A percentile compares a stretch with the other conserved stretches of the same genome.
These are phyloP conservation scores for Xylaria nigripes DNA, from an alignment of 495 filamentous ascomycete genomes.

Conservation along the genomic window DNA sequence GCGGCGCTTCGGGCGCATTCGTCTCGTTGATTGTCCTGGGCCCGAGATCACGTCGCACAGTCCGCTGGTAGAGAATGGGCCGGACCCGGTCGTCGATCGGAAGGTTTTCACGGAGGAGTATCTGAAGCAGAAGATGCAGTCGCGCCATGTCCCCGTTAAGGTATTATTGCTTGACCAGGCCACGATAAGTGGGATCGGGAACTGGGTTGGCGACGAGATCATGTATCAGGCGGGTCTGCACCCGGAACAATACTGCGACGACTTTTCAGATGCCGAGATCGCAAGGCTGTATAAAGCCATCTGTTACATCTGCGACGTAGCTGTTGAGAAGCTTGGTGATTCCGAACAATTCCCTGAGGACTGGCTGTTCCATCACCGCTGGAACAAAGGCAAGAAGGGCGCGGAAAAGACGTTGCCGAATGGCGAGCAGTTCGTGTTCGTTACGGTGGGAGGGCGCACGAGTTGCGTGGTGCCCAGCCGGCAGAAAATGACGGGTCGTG, in stretches of 20 bases:
- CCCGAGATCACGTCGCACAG: constrained; percentile 64
- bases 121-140: constrained; percentile 57
- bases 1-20: constrained; percentile 66
- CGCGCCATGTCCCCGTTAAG: constrained; percentile 77
- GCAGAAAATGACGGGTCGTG: constrained; percentile 63
- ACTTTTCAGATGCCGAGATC: constrained; percentile 64
- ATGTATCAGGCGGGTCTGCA: constrained; percentile 52
- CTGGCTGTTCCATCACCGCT: constrained; percentile 89
- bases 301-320: constrained; percentile 66
- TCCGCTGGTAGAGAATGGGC: constrained; percentile 83
- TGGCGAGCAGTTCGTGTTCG: constrained; percentile 70
- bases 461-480: constrained; percentile 76
- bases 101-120: constrained; percentile 65
- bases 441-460: constrained; percentile 84
- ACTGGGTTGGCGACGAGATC: constrained; percentile 95
- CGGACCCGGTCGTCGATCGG: constrained; percentile 82
- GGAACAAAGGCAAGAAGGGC: constrained; percentile 83
- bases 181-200: constrained; percentile 89
- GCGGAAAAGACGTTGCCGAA: constrained; percentile 58
- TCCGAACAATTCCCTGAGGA: constrained; percentile 74
- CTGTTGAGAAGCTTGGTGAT: constrained; percentile 73
- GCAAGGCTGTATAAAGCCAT: constrained; percentile 64
- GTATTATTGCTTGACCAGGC: constrained; percentile 78
- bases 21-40: constrained; percentile 72
- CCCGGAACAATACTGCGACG: constrained; percentile 85